Evolutionary conservation across 371 early-diverging fungal genomes (phyloP).

Genomic region (Mucor ambiguus): DNA sequence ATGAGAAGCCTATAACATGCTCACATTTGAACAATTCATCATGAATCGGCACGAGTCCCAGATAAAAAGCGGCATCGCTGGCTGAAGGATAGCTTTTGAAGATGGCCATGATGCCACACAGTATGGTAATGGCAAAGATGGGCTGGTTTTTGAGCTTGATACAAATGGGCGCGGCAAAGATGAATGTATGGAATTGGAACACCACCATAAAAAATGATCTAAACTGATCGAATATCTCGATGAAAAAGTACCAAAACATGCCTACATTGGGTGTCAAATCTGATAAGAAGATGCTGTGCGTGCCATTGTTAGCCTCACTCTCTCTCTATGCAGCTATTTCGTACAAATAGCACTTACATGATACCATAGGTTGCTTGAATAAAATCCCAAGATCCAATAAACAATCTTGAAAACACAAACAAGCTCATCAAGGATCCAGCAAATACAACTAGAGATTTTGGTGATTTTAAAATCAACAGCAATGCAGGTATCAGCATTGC

Average conservation of each 20-base stretch:
- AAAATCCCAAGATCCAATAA: slow-evolving; percentile 77
- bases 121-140: slow-evolving; percentile 69
- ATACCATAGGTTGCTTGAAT: slow-evolving; percentile 73
- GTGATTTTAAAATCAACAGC: slow-evolving; percentile 35
- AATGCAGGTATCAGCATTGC: slow-evolving; percentile 76
- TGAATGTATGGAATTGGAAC: slow-evolving; percentile 86
- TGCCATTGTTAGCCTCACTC: no score
- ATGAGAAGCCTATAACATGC: not conserved
- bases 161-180: slow-evolving; percentile 82
- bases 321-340: not conserved
- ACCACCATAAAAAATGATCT: slow-evolving; percentile 89
- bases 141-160: slow-evolving; percentile 81
- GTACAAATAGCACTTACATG: slow-evolving; percentile 59
- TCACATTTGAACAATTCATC: slow-evolving; percentile 88
- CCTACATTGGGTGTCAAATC: slow-evolving; percentile 97
- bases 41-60: slow-evolving; percentile 78
- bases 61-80: slow-evolving; percentile 82
- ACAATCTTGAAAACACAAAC: slow-evolving; percentile 57
- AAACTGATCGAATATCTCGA: slow-evolving; percentile 98
- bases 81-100: slow-evolving; percentile 93
- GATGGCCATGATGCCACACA: slow-evolving; percentile 75
- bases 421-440: slow-evolving; percentile 44
- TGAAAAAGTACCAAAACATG: slow-evolving; percentile 97
- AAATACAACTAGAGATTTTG: slow-evolving; percentile 9
- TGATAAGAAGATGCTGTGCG: slow-evolving; percentile 50